phyloP scores from a whole-genome alignment of 2,329 filamentous ascomycete genomes.

The Microdochium paspali region DNA sequence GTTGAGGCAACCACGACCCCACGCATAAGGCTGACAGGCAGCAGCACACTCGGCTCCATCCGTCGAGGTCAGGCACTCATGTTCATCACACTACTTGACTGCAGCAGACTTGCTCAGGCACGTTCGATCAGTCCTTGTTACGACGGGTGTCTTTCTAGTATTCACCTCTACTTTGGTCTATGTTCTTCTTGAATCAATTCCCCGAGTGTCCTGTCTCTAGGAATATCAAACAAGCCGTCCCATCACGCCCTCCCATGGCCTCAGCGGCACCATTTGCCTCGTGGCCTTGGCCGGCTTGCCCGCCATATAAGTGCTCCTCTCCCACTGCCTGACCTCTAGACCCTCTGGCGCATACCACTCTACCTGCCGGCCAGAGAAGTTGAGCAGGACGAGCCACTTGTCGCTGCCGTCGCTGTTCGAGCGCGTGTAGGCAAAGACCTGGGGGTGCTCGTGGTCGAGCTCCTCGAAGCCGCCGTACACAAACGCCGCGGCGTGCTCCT shows the following conservation, averaged over 20 bases:
- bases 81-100: no score
- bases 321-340: constrained; percentile 13
- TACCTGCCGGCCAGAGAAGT: constrained; percentile 15
- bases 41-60: no score
- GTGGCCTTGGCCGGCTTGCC: constrained; percentile 11
- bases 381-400: constrained; percentile 18
- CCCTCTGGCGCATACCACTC: constrained; percentile 13
- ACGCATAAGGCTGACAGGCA: no score
- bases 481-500: constrained; percentile 46
- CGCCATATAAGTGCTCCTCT: constrained; percentile 12
- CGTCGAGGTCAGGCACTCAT: no score
- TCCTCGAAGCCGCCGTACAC: constrained; percentile 49
- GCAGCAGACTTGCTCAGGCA: no score
- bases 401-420: constrained; percentile 11
- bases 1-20: background rate
- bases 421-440: constrained; percentile 14
- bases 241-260: constrained; percentile 17
- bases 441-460: constrained; percentile 9
- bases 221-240: constrained; percentile 2
- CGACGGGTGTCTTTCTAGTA: no score
- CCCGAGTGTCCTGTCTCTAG: no score
- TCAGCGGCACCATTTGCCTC: constrained; percentile 8
- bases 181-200: no score
- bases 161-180: background rate
- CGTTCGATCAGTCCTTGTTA: no score